These are phyloP conservation scores for Podosphaera fusca DNA, from an alignment of 2,329 filamentous ascomycete species.

Conservation along the genomic window DNA sequence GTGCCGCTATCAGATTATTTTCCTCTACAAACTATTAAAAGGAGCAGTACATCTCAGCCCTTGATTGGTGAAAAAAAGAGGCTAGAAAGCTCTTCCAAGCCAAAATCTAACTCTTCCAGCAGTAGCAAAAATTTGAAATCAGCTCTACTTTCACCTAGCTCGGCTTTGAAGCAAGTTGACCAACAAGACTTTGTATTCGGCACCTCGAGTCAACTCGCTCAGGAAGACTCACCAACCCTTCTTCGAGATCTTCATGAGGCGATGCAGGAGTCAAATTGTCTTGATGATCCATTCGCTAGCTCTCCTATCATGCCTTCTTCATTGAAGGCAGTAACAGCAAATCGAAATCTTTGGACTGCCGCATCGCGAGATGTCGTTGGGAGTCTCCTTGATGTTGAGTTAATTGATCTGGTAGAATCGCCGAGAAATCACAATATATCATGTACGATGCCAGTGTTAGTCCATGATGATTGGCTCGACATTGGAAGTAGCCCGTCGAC, in stretches of 20 bases:
- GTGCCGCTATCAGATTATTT: conserved; percentile 6
- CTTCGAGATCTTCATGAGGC: conserved; percentile 38
- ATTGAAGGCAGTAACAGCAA: conserved; percentile 3
- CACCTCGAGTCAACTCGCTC: conserved; percentile 60
- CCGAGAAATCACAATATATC: conserved; percentile 3
- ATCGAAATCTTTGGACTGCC: conserved; percentile 40
- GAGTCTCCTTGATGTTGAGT: conserved; percentile 26
- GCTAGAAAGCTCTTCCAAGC: conserved; percentile 7
- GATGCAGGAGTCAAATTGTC: conserved; percentile 32
- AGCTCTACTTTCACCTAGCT: conserved; percentile 40
- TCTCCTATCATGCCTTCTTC: conserved; percentile 1
- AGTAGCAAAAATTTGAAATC: conserved; percentile 15
- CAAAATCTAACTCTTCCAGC: conserved; percentile 10
- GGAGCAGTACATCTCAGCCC: conserved; percentile 21
- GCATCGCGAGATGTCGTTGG: conserved; percentile 44
- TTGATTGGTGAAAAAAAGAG: conserved; percentile 5
- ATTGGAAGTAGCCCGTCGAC: background rate
- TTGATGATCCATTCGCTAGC: conserved; percentile 19
- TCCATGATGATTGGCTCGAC: background rate
- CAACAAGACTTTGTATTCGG: conserved; percentile 65
- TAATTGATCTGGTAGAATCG: conserved; percentile 31
- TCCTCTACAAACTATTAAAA: conserved; percentile 19
- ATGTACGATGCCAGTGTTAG: background rate
- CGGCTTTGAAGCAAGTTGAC: conserved; percentile 40
- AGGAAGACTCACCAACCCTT: conserved; percentile 46